Percentiles rank a stretch among this genome's conserved stretches.
Conservation (phyloP, 2,329 filamentous ascomycete species). For the Beauveria australis region DNA sequence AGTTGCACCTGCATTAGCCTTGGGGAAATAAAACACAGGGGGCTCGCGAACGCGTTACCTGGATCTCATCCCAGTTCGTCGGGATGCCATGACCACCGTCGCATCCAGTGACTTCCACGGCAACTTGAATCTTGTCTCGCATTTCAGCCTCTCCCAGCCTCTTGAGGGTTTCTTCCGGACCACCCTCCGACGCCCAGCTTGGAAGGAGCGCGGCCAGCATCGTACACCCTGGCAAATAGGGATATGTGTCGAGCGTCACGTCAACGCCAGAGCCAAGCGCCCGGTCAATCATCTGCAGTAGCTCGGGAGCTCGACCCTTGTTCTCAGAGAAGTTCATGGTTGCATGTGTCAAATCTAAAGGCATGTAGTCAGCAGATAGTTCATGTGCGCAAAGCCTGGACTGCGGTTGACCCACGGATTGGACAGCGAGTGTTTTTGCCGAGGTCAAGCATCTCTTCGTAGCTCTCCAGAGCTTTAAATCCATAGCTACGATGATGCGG, state of each 20-base stretch:
- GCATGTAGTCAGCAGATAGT: background rate
- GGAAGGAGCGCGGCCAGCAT: slow-evolving; percentile 17
- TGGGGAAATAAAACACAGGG: background rate
- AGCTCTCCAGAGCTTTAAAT: slow-evolving; percentile 17
- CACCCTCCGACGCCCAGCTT: slow-evolving; percentile 19
- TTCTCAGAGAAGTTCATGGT: slow-evolving; percentile 20
- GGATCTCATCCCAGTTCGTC: slow-evolving; percentile 20
- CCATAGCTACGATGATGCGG: slow-evolving; percentile 21
- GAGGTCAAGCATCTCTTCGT: slow-evolving; percentile 18
- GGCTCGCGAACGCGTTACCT: slow-evolving; percentile 6
- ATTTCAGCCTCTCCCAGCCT: slow-evolving; percentile 14
- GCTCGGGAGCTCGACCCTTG: slow-evolving; percentile 16
- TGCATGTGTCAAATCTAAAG: slow-evolving; percentile 17
- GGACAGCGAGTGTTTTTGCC: slow-evolving; percentile 18
- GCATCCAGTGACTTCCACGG: slow-evolving; percentile 18
- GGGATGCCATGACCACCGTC: slow-evolving; percentile 20
- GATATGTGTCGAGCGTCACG: slow-evolving; percentile 19
- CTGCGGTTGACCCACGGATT: slow-evolving; percentile 14
- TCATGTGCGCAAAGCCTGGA: too few species aligned
- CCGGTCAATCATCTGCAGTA: slow-evolving; percentile 17
- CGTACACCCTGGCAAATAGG: slow-evolving; percentile 18
- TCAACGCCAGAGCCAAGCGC: slow-evolving; percentile 15
- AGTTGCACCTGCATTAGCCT: background rate
- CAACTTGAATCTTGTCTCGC: slow-evolving; percentile 17
- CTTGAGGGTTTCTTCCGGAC: slow-evolving; percentile 16